Percentiles rank a stretch among this genome's conserved stretches.
Evolutionary conservation across 192 early-diverging fungal genomes (phyloP).

Genomic region (Backusella psychrophila): DNA sequence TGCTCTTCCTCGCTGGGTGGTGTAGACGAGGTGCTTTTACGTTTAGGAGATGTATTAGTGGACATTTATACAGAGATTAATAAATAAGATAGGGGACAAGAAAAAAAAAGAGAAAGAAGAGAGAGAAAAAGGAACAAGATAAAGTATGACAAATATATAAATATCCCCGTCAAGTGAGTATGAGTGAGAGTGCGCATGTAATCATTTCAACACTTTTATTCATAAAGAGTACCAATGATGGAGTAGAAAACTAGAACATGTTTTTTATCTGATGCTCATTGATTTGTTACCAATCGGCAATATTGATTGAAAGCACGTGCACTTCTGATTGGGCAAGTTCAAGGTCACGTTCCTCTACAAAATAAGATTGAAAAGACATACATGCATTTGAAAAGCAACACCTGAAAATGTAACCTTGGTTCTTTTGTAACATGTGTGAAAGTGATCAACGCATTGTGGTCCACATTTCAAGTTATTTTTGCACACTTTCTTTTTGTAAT

Average conservation of each 20-base stretch:
- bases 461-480: neutral
- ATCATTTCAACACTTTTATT: neutral
- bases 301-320: constrained; percentile 1
- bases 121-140: neutral
- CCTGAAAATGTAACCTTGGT: neutral
- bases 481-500: neutral
- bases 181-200: neutral
- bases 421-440: neutral
- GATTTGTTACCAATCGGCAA: constrained; percentile 8
- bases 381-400: neutral
- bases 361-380: neutral
- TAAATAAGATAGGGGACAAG: neutral
- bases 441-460: neutral
- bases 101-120: neutral
- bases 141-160: neutral
- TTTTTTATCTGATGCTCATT: neutral
- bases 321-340: constrained; percentile 15
- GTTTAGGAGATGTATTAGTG: neutral
- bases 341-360: constrained; percentile 10
- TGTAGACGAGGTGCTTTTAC: neutral
- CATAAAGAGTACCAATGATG: constrained; percentile 6
- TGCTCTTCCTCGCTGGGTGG: neutral
- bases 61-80: neutral
- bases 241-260: constrained; percentile 5
- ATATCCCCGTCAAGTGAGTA: neutral